Percentiles rank a stretch among this genome's conserved stretches.
Evolutionary conservation across 495 filamentous ascomycete genomes (phyloP).

Genomic region (Penicillium roqueforti): DNA sequence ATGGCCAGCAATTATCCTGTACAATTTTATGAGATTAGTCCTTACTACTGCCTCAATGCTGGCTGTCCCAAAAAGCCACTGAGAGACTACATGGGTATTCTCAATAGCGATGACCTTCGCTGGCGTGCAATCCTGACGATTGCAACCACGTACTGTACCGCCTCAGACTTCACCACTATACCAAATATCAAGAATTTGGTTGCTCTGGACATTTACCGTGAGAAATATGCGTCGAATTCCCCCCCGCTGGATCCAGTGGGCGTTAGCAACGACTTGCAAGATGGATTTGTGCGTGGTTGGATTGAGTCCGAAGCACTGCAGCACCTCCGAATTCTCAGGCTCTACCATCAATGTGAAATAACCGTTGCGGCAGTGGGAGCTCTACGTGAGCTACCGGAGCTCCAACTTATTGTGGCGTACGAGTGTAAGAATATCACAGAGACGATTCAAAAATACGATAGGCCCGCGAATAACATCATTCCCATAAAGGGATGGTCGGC

Average conservation of each 20-base stretch:
- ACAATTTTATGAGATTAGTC: slow-evolving; percentile 23
- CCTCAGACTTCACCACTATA: slow-evolving; percentile 34
- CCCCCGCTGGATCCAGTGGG: slow-evolving; percentile 1
- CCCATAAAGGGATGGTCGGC: slow-evolving; percentile 7
- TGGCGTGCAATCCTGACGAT: slow-evolving; percentile 36
- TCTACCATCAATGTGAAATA: slow-evolving; percentile 27
- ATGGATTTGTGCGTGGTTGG: slow-evolving; percentile 40
- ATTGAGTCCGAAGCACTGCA: slow-evolving; percentile 31
- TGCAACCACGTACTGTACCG: slow-evolving; percentile 18
- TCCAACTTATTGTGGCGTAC: slow-evolving; percentile 27
- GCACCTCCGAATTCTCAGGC: slow-evolving; percentile 34
- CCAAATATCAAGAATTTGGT: slow-evolving; percentile 35
- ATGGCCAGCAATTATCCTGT: slow-evolving; percentile 33
- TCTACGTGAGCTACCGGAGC: slow-evolving; percentile 26
- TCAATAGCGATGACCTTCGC: slow-evolving; percentile 23
- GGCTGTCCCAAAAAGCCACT: slow-evolving; percentile 23
- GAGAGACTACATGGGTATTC: slow-evolving; percentile 31
- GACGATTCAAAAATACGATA: not conserved
- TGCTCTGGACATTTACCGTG: slow-evolving; percentile 32
- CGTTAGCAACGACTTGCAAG: slow-evolving; percentile 20
- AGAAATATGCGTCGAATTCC: not conserved
- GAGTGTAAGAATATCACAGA: slow-evolving; percentile 19
- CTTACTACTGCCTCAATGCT: slow-evolving; percentile 24
- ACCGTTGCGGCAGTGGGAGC: slow-evolving; percentile 22
- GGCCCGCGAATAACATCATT: not conserved